Base-by-base conservation (phyloP, 805 yeast genomes). In the Wickerhamiella dianesei region DNA sequence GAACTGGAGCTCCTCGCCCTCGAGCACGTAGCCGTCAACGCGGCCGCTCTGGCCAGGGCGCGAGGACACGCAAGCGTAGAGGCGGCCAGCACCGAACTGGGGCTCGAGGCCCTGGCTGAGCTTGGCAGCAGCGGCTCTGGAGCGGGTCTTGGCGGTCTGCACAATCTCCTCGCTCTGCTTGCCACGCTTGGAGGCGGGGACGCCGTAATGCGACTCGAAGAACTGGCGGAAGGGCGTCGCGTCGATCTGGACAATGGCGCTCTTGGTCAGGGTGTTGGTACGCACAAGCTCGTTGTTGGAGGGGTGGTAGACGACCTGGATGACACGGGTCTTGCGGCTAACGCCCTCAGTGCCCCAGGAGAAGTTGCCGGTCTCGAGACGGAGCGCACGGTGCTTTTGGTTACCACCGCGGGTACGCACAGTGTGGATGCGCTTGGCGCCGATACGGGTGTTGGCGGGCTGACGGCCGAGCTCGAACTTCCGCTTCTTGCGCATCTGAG, bases 41-140 rank as follows among this genome's bases (percentile, higher is more conserved):
- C 98, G 94, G 75, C 98, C 98, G 62, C 95, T 83, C 81, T 92
- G 98, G 75, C 98, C 98, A 73, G 98, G 98, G 81, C 98, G 87
- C 51, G 98, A 92, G 61, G 98, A 87, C 71, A 92, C 86, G 72
- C 77, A 79, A 73, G 98, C 98, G 80, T 92, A 92, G 67, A 92
- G 82, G 77, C 89, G 88, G 80, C 98, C 98, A 64, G 97, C 87
- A 73, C 82, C 81, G 83, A 92, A 92, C 79, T 92, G 98, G 67
- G 89, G 69, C 69, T 86, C 89, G 64, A 92, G 89, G 65, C 95
- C 80, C 59, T 76, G 71, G 75, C 88, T 96, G 65, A 87, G 77
- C 76, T 79, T 77, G 64, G 97, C 79, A 57, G 74, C 69, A 58
- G 77, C 74, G 67, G 94, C 78, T 80, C 98, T 86, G 56, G 95